A percentile compares a stretch with the other conserved stretches of the same genome.
phyloP scores from a whole-genome alignment of 768 basidiomycete genomes.

The Lentinus brumalis region DNA sequence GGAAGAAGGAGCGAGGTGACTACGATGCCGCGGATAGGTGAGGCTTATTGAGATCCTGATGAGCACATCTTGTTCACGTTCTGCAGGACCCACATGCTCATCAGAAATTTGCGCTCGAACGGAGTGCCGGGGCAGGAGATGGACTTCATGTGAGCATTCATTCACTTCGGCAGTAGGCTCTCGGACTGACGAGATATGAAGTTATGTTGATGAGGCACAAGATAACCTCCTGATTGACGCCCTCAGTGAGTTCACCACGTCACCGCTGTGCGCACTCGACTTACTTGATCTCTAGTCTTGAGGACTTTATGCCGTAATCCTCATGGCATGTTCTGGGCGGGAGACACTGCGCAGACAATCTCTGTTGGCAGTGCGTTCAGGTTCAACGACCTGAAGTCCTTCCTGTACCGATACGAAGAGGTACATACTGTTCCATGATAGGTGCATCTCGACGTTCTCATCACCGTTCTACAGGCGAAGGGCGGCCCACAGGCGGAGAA shows the following conservation, averaged over 20 bases:
- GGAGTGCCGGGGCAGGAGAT: no score
- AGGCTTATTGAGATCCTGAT: neutral
- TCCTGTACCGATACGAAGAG: conserved; percentile 56
- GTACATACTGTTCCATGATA: neutral
- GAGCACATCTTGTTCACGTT: neutral
- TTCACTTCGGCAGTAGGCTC: neutral
- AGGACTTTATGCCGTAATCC: conserved; percentile 40
- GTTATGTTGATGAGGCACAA: conserved; percentile 73
- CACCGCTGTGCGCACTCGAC: no score
- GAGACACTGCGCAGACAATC: conserved; percentile 81
- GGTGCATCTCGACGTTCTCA: no score
- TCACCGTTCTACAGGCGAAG: no score
- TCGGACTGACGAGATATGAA: no score
- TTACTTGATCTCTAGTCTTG: no score
- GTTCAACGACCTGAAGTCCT: conserved; percentile 72
- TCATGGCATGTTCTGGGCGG: conserved; percentile 75
- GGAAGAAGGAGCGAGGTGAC: conserved; percentile 40
- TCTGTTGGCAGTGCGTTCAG: conserved; percentile 71
- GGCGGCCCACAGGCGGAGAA: neutral
- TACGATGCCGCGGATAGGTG: conserved; percentile 65
- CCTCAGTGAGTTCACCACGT: conserved; percentile 38
- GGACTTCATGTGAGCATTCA: no score
- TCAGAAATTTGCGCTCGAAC: conserved; percentile 36
- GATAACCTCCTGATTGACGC: conserved; percentile 71
- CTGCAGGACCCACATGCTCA: conserved; percentile 28